These are phyloP conservation scores for Lolium multiflorum DNA, from an alignment of 176 grass and related monocot species.

Conservation along the genomic window DNA sequence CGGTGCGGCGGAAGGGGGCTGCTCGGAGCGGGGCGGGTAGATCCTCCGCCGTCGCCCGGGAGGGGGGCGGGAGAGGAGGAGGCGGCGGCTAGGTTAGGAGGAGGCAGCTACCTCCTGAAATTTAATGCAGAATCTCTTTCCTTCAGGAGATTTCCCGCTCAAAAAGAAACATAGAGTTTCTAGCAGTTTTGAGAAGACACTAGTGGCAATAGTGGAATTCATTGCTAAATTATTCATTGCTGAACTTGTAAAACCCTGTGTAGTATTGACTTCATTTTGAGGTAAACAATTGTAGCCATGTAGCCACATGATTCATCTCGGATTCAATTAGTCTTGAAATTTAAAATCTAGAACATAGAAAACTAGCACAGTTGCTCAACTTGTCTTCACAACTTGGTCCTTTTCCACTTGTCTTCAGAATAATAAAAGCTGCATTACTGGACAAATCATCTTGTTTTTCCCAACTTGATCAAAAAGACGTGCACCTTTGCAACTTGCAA, in stretches of 20 bases:
- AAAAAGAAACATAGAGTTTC: too few relatives aligned
- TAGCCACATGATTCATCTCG: not conserved
- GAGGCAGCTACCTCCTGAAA: too few relatives aligned
- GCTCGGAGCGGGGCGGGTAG: too few relatives aligned
- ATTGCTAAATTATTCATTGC: too few relatives aligned
- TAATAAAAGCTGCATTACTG: not conserved
- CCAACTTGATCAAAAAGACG: not conserved
- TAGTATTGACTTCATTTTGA: not conserved
- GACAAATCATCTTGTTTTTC: not conserved
- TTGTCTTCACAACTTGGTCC: not conserved
- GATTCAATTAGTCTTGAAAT: not conserved
- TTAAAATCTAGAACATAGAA: not conserved
- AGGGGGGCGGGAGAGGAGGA: too few relatives aligned
- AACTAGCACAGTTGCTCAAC: not conserved
- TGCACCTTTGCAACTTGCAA: not conserved
- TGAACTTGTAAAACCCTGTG: not conserved
- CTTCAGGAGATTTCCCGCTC: too few relatives aligned
- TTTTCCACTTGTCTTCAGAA: not conserved
- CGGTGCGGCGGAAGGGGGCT: too few relatives aligned
- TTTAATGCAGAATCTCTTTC: too few relatives aligned
- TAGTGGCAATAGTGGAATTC: too few relatives aligned
- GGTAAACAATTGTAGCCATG: not conserved
- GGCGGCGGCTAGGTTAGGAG: too few relatives aligned
- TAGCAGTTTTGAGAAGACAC: too few relatives aligned
- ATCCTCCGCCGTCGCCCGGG: too few relatives aligned